These are phyloP conservation scores for Blastomyces gilchristii DNA, from an alignment of 2,329 filamentous ascomycete genomes.

Conservation along the genomic window DNA sequence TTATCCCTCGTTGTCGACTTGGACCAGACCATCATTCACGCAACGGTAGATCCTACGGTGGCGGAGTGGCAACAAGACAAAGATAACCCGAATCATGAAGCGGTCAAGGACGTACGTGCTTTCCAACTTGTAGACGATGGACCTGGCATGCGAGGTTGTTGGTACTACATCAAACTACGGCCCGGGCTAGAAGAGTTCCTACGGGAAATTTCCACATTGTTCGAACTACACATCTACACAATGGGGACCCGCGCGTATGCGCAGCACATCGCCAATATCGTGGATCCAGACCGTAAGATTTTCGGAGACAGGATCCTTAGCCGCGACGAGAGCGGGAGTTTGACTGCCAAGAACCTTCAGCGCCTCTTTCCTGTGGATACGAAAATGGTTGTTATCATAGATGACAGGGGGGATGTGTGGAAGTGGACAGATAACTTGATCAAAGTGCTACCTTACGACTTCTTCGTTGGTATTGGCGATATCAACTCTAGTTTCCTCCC, in stretches of 20 bases:
- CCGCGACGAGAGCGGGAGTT: slow-evolving; percentile 89
- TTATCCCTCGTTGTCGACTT: slow-evolving; percentile 91
- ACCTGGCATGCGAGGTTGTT: slow-evolving; percentile 64
- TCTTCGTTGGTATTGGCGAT: slow-evolving; percentile 95
- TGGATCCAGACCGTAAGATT: slow-evolving; percentile 78
- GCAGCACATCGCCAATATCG: slow-evolving; percentile 78
- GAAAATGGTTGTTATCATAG: slow-evolving; percentile 98
- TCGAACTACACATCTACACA: slow-evolving; percentile 96
- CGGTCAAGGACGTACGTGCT: slow-evolving; percentile 74
- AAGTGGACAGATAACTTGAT: slow-evolving; percentile 85
- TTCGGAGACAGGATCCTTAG: slow-evolving; percentile 94
- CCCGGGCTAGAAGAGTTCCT: slow-evolving; percentile 77
- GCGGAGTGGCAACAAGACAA: slow-evolving; percentile 90
- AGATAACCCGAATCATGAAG: slow-evolving; percentile 79
- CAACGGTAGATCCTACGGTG: slow-evolving; percentile 91
- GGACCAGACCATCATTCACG: slow-evolving; percentile 97
- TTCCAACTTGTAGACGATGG: slow-evolving; percentile 88
- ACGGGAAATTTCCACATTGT: slow-evolving; percentile 63
- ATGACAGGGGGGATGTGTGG: slow-evolving; percentile 95
- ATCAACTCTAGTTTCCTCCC: slow-evolving; percentile 97
- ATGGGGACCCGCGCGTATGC: slow-evolving; percentile 99
- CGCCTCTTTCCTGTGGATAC: slow-evolving; percentile 92
- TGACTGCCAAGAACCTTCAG: slow-evolving; percentile 81
- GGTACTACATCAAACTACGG: slow-evolving; percentile 97
- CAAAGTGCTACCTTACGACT: slow-evolving; percentile 91